Percentiles rank a stretch among this genome's conserved stretches.
Conservation (phyloP, 129 eudicot genomes). For the Heracleum sosnowskyi region DNA sequence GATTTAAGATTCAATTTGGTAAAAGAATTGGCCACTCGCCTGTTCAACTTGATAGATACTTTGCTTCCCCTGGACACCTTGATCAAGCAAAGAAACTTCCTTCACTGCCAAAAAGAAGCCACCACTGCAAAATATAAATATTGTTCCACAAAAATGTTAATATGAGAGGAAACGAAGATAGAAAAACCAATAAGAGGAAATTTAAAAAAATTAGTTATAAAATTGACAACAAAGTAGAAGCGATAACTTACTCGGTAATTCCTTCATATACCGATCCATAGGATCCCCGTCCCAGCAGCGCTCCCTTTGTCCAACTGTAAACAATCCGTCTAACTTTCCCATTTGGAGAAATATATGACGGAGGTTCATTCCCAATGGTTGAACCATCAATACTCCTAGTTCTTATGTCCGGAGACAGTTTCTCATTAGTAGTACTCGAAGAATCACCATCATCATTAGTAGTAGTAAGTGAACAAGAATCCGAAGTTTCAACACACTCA, state of each 20-base stretch:
- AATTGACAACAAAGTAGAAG: background rate
- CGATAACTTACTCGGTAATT: constrained; percentile 60
- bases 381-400: background rate
- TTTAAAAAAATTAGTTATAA: background rate
- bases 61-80: constrained; percentile 67
- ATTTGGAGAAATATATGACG: constrained; percentile 57
- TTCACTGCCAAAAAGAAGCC: constrained; percentile 89
- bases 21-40: constrained; percentile 26
- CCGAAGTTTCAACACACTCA: background rate
- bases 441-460: constrained; percentile 1
- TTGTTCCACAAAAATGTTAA: background rate
- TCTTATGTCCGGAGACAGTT: background rate
- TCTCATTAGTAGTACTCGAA: background rate
- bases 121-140: constrained; percentile 26
- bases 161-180: background rate
- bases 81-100: constrained; percentile 87
- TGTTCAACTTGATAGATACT: constrained; percentile 70
- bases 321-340: constrained; percentile 48
- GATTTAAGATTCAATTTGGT: background rate
- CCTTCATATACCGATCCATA: constrained; percentile 94
- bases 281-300: constrained; percentile 79
- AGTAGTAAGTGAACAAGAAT: background rate
- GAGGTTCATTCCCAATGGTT: constrained; percentile 18
- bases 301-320: constrained; percentile 64
- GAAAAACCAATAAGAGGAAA: background rate